Evolutionary conservation across 768 basidiomycete species (phyloP), one percentile per base, ranked within the genome.

Genomic region (Trametes maxima): DNA sequence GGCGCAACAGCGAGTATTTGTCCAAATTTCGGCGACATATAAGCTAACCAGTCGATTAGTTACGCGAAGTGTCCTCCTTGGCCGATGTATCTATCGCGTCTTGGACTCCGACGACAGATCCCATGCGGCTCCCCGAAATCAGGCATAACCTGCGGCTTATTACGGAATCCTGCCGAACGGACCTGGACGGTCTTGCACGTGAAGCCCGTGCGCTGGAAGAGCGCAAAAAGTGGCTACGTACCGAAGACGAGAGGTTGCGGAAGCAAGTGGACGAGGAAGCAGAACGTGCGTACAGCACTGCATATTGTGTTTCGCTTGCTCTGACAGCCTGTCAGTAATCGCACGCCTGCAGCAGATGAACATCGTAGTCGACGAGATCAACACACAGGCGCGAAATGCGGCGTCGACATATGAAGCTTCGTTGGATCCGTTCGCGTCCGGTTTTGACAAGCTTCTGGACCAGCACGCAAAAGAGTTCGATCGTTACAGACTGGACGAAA

Each of bases 81-180:
- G 85, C 94, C 13, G 88, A 94, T 43, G 76, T 95, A 35, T 85
- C 87, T 19, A 73, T 82, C 66, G 89, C 82, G 60, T 85, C 85
- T 2, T 97, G 95, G 94, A 88, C 90, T 11, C 93, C 94, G 0
- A 87, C 94, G 0, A 85, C 86, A 14, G 96, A 99, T 67, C 82
- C 88, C 6, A 92, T 87, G 49, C 88, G 92, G 56, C 87, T 98
- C 63, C 97, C 97, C 0, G 97, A 99, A 78, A 85, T 99, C n/a
- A 85, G 96, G 24, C 95, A 99, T 72, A 99, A 98, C 72, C 76
- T 99, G 25, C 86, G 90, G 4, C 83, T 98, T 44, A 93, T 99
- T 36, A 81, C 85, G 1, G 92, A 94, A 48, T 80, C 86, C 1
- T 89, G 94, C 68, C 92, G 91, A 67, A 85, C 80, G 17, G 91